Evolutionary conservation across 2,329 filamentous ascomycete species (phyloP).

Genomic region (Trichophyton benhamiae): DNA sequence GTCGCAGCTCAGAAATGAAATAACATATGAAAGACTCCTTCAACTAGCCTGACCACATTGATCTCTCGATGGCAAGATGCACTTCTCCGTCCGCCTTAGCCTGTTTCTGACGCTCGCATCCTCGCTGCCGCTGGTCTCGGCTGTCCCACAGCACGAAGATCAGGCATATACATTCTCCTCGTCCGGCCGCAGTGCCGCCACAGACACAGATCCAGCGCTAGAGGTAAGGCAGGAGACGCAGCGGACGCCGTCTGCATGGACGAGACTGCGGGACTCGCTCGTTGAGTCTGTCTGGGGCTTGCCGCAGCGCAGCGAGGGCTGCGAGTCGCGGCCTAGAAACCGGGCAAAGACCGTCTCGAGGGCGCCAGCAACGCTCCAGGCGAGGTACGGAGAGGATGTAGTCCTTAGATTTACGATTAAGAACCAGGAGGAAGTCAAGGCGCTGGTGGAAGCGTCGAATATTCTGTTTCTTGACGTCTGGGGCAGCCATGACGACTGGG

Average conservation of each 20-base stretch:
- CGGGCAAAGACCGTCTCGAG: slow-evolving; percentile 16
- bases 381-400: slow-evolving; percentile 64
- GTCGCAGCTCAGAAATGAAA: not conserved
- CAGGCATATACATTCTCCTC: slow-evolving; percentile 5
- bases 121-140: slow-evolving; percentile 7
- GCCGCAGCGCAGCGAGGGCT: slow-evolving; percentile 14
- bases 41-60: not conserved
- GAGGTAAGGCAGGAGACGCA: slow-evolving; percentile 20
- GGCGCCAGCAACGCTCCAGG: slow-evolving; percentile 29
- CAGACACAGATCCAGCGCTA: slow-evolving; percentile 19
- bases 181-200: slow-evolving; percentile 18
- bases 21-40: not conserved
- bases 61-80: slow-evolving; percentile 3
- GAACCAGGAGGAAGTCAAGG: slow-evolving; percentile 53
- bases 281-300: slow-evolving; percentile 35
- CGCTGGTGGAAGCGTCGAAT: slow-evolving; percentile 59
- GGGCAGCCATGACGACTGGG: slow-evolving; percentile 68
- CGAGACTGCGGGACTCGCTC: slow-evolving; percentile 29
- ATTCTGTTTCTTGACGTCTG: slow-evolving; percentile 80
- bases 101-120: not conserved
- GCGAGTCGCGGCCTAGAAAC: slow-evolving; percentile 7
- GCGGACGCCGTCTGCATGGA: slow-evolving; percentile 24
- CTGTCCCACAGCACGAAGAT: slow-evolving; percentile 6
- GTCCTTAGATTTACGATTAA: slow-evolving; percentile 75
- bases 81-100: not conserved